Conservation (phyloP, 2,329 filamentous ascomycete genomes). For the Aspergillus sp. region DNA sequence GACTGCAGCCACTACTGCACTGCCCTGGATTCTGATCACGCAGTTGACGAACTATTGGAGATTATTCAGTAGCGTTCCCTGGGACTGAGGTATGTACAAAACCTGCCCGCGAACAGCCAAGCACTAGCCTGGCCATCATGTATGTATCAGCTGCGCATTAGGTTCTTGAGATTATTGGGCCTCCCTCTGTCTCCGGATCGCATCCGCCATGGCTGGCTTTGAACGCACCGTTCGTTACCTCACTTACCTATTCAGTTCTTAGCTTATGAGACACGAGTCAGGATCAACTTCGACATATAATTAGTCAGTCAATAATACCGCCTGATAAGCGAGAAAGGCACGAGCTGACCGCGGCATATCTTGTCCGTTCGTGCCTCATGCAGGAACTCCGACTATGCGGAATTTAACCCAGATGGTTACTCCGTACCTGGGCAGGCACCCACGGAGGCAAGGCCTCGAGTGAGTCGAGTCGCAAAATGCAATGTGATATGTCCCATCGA, state of each 20-base stretch:
- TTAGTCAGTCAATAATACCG: no score
- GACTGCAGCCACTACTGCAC: conserved; percentile 4
- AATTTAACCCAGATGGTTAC: neutral
- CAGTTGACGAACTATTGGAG: conserved; percentile 3
- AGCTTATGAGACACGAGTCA: no score
- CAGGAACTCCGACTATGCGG: neutral
- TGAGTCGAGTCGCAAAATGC: neutral
- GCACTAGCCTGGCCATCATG: neutral
- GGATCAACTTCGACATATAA: no score
- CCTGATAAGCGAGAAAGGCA: no score
- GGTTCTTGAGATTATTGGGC: no score
- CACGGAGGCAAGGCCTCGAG: neutral
- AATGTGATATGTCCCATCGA: conserved; percentile 2
- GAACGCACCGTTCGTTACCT: no score
- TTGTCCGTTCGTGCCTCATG: neutral
- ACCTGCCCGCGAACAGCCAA: no score
- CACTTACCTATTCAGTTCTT: no score
- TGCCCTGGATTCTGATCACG: neutral
- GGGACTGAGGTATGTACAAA: neutral
- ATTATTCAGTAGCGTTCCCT: neutral
- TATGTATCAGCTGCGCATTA: no score
- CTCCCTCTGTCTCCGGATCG: no score
- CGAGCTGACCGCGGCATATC: no score
- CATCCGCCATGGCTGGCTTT: no score
- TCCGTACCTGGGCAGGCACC: neutral